A percentile compares a stretch with the other conserved stretches of the same genome.
Conservation (phyloP, 352 stramenopile genomes). For the Globisporangium abappressorium region DNA sequence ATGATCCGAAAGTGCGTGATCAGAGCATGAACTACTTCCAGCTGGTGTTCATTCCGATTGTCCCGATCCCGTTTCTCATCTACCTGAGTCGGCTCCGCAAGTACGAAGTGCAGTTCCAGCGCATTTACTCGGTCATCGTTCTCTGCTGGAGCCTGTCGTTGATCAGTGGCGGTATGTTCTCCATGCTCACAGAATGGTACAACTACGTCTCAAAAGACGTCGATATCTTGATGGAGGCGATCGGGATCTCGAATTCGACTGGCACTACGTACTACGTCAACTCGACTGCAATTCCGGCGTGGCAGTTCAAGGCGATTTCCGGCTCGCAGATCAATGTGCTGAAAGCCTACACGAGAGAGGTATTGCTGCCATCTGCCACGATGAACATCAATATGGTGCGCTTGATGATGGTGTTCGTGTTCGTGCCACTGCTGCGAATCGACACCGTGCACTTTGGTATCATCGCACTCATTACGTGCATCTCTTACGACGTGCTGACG, state of each 20-base stretch:
- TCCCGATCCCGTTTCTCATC: constrained; percentile 64
- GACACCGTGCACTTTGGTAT: constrained; percentile 69
- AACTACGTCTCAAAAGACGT: constrained; percentile 73
- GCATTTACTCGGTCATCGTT: constrained; percentile 66
- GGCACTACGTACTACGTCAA: constrained; percentile 60
- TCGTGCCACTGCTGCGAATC: constrained; percentile 69
- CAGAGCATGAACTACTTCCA: constrained; percentile 62
- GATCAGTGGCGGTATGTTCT: constrained; percentile 74
- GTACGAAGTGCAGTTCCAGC: constrained; percentile 70
- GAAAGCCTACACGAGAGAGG: constrained; percentile 57
- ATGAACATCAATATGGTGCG: constrained; percentile 84
- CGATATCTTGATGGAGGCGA: constrained; percentile 53
- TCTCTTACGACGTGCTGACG: constrained; percentile 61
- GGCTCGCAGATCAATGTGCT: constrained; percentile 61
- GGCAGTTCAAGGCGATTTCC: constrained; percentile 53
- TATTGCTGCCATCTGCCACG: constrained; percentile 60
- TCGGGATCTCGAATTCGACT: constrained; percentile 36
- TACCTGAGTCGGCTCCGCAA: constrained; percentile 58
- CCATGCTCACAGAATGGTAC: constrained; percentile 81
- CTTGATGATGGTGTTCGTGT: constrained; percentile 74
- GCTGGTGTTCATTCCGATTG: constrained; percentile 64
- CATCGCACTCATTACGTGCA: constrained; percentile 48
- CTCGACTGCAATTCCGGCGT: constrained; percentile 35
- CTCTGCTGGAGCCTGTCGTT: constrained; percentile 75
- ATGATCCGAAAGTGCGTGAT: constrained; percentile 44